A percentile compares a stretch with the other conserved stretches of the same genome.
Conservation (phyloP, 768 basidiomycete genomes). For the Cubamyces lactineus region DNA sequence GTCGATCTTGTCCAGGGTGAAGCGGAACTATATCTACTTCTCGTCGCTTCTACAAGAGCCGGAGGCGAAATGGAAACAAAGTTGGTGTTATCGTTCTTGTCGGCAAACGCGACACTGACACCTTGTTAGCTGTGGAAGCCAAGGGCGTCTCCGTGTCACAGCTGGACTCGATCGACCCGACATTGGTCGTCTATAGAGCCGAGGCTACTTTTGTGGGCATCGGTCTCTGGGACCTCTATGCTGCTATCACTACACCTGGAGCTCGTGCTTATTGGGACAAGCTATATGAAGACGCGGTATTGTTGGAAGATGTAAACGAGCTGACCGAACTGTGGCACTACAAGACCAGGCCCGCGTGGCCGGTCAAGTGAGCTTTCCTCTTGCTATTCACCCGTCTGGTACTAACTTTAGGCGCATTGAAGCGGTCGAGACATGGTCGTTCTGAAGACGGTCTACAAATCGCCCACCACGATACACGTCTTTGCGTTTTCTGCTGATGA, state of each 20-base stretch:
- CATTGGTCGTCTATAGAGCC: conserved; percentile 92
- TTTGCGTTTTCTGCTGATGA: conserved; percentile 96
- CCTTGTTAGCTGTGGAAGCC: conserved; percentile 67
- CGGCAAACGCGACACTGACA: background rate
- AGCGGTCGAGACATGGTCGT: conserved; percentile 91
- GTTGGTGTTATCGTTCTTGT: conserved; percentile 47
- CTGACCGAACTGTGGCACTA: conserved; percentile 93
- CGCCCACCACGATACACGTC: conserved; percentile 90
- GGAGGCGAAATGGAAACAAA: conserved; percentile 94
- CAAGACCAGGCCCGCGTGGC: conserved; percentile 92
- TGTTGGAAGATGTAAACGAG: conserved; percentile 89
- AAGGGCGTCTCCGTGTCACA: conserved; percentile 94
- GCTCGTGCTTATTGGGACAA: conserved; percentile 88
- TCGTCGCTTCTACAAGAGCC: conserved; percentile 96
- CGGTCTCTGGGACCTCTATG: conserved; percentile 92
- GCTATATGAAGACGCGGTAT: conserved; percentile 80
- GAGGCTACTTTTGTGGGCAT: conserved; percentile 98
- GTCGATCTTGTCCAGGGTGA: conserved; percentile 82
- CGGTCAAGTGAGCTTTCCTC: conserved; percentile 70
- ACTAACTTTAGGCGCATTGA: background rate
- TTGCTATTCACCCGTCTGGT: conserved; percentile 17
- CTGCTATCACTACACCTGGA: conserved; percentile 84
- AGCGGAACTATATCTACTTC: conserved; percentile 97
- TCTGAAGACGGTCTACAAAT: conserved; percentile 96
- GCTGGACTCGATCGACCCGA: conserved; percentile 95